Conservation (phyloP, 2,329 filamentous ascomycete genomes). For the Harringtonia aguacate region DNA sequence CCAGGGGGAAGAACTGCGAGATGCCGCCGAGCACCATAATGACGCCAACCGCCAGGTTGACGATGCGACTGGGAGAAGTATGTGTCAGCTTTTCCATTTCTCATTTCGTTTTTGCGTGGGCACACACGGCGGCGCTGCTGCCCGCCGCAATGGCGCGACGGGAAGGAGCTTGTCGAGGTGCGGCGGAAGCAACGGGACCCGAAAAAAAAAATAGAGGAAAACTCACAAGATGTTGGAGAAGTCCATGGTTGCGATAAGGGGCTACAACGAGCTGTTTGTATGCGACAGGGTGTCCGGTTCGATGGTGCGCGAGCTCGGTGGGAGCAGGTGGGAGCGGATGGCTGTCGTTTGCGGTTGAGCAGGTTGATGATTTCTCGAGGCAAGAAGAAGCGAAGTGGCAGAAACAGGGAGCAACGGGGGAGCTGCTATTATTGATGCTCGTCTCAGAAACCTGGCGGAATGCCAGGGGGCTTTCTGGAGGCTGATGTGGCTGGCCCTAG, state of each 20-base stretch:
- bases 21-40: conserved; percentile 83
- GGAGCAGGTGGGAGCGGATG: neutral
- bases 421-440: too few relatives aligned
- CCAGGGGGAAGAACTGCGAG: conserved; percentile 54
- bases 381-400: too few relatives aligned
- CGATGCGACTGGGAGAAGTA: conserved; percentile 89
- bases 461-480: too few relatives aligned
- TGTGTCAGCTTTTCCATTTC: too few relatives aligned
- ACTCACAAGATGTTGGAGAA: conserved; percentile 87
- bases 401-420: too few relatives aligned
- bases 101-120: too few relatives aligned
- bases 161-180: neutral
- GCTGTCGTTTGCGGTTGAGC: too few relatives aligned
- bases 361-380: too few relatives aligned
- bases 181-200: conserved; percentile 4
- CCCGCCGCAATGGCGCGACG: neutral
- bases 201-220: conserved; percentile 23
- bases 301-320: neutral
- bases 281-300: neutral
- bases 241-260: conserved; percentile 58
- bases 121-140: too few relatives aligned
- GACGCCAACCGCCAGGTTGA: conserved; percentile 81
- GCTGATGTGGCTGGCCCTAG: too few relatives aligned
- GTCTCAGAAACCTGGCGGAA: too few relatives aligned
- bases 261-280: too few relatives aligned